Evolutionary conservation across 2,329 filamentous ascomycete genomes (phyloP), one percentile per base, ranked within the genome.

Genomic region (Metarhizium album): DNA sequence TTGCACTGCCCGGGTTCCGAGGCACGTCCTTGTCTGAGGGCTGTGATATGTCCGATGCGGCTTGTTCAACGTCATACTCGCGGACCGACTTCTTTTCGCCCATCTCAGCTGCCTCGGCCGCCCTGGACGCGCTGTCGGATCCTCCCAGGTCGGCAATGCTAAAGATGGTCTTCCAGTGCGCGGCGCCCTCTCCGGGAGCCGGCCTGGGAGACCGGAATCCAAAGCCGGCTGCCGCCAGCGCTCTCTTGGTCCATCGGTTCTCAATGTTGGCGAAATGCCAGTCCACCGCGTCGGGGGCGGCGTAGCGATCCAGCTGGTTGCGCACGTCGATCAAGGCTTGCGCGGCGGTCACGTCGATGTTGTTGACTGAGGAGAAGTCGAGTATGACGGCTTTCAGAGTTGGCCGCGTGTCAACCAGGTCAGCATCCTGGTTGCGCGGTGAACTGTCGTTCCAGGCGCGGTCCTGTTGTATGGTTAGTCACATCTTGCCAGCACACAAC

Each of bases 61-160:
- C 50, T 23, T 59, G 59, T 55, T 67, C 66, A 14, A 62, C 57
- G 13, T 67, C 65, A 35, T 61, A 53, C 14, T 51, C 52, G 16
- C 57, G 52, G 16, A 57, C 3, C 18, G 57, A 52, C 9, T 51
- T 69, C 51, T 77, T 71, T 59, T 90, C 86, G 0, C 85, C 86
- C 2, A 74, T 73, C 27, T 48, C 52, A 0, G 79, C 79, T 1
- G 84, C 83, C 24, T 51, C 49, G 9, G 52, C 52, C 2, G 62
- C 62, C 13, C 57, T 57, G 8, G 64, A 59, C 1, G 86, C 86
- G 18, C 84, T 88, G 51, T 83, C 72, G 1, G 73, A 71, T 9
- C 90, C 85, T 53, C 88, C 82, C 48, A 95, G 81, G 62, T 95
- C 89, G 1, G 91, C 88, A 33, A 97, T 90, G 62, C 82, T 89